Percentiles rank a stretch among this genome's conserved stretches.
phyloP scores from a whole-genome alignment of 345 rosid species.

The Theobroma cacao region DNA sequence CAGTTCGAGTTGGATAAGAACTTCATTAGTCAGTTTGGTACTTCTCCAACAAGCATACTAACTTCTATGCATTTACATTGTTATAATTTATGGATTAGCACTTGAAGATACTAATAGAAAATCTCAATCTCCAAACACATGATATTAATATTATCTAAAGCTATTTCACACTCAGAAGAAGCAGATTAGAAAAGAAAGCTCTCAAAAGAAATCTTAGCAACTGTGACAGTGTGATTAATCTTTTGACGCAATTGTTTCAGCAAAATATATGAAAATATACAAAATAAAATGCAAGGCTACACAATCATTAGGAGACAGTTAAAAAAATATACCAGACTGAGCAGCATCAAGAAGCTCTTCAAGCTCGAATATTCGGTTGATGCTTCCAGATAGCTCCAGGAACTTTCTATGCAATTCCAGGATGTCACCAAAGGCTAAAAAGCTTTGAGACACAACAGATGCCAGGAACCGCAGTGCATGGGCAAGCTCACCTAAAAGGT shows the following conservation, averaged over 20 bases:
- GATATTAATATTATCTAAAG: not conserved
- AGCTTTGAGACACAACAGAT: conserved; percentile 98
- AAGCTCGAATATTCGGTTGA: conserved; percentile 89
- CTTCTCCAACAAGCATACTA: not conserved
- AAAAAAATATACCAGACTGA: conserved; percentile 57
- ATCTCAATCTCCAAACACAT: not conserved
- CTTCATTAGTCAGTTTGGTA: not conserved
- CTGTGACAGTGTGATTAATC: not conserved
- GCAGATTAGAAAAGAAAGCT: not conserved
- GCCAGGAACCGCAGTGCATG: conserved; percentile 95
- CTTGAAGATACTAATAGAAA: not conserved
- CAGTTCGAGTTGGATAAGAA: not conserved
- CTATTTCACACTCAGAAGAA: not conserved
- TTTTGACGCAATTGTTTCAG: not conserved
- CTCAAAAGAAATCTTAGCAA: not conserved
- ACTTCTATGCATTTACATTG: not conserved
- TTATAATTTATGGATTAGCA: not conserved
- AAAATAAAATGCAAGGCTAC: not conserved
- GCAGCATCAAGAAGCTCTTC: conserved; percentile 92
- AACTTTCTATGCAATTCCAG: conserved; percentile 90
- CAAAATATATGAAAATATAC: not conserved
- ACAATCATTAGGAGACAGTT: not conserved
- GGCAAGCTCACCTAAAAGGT: conserved; percentile 81
- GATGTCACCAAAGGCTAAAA: conserved; percentile 96
- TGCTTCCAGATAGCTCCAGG: conserved; percentile 86